Evolutionary conservation across 2,329 filamentous ascomycete genomes (phyloP).

Genomic region (Parascedosporium putredinis): DNA sequence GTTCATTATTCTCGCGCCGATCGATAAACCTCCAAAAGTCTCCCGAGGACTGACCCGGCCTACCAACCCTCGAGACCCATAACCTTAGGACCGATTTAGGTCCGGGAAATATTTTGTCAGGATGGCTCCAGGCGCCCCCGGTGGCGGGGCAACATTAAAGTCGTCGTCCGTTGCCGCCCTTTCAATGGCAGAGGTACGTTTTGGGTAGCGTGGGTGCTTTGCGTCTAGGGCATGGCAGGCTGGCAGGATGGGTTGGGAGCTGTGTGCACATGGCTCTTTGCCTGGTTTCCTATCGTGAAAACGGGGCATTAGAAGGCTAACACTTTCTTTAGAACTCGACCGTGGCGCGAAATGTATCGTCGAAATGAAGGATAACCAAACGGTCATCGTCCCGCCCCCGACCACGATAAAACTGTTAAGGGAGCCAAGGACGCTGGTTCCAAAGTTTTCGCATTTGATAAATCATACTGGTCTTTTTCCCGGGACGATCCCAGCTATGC

Average conservation of each 20-base stretch:
- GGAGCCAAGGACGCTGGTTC: slow-evolving; percentile 57
- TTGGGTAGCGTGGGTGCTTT: too few relatives aligned
- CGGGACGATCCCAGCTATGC: slow-evolving; percentile 73
- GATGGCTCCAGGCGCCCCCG: slow-evolving; percentile 16
- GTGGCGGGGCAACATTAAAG: slow-evolving; percentile 97
- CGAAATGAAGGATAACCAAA: slow-evolving; percentile 90
- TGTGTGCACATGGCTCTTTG: too few relatives aligned
- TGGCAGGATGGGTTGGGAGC: too few relatives aligned
- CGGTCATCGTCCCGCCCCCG: slow-evolving; percentile 72
- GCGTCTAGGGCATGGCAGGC: too few relatives aligned
- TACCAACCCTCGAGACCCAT: not conserved
- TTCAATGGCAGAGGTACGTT: slow-evolving; percentile 93
- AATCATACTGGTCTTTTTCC: slow-evolving; percentile 97
- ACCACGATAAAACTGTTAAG: slow-evolving; percentile 48
- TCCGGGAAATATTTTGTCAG: not conserved
- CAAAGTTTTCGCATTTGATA: slow-evolving; percentile 92
- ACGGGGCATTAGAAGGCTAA: slow-evolving; percentile 4
- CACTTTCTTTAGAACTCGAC: slow-evolving; percentile 60
- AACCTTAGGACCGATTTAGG: slow-evolving; percentile 2
- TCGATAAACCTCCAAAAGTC: not conserved
- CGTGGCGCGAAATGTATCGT: slow-evolving; percentile 93
- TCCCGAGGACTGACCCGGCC: not conserved
- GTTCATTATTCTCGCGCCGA: not conserved
- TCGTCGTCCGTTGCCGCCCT: slow-evolving; percentile 90
- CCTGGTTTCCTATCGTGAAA: too few relatives aligned